Evolutionary conservation across 306 rosid genomes (phyloP).

Genomic region (Elaeagnus macrophylla): DNA sequence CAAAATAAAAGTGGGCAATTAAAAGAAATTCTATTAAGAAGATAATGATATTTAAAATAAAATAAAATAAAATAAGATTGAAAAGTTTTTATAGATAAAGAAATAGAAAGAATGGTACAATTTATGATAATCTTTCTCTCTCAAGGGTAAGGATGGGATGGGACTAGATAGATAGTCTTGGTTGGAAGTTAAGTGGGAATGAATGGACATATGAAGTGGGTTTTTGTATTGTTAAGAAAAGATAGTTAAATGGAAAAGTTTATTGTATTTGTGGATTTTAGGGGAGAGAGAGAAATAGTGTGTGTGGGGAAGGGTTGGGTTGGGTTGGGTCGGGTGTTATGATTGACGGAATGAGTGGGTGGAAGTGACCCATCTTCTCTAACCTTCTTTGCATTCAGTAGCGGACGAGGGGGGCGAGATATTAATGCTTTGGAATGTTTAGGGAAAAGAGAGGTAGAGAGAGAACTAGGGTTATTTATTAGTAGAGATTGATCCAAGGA

Average conservation of each 20-base stretch:
- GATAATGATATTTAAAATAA: not conserved
- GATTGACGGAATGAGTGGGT: conserved; percentile 98
- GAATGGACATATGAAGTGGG: conserved; percentile 22
- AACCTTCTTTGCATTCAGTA: conserved; percentile 57
- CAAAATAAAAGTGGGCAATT: not conserved
- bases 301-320: not conserved
- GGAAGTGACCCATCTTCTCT: conserved; percentile 49
- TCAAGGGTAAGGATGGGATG: conserved; percentile 55
- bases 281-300: conserved; percentile 3
- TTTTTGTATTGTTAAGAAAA: conserved; percentile 40
- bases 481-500: not conserved
- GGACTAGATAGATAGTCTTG: conserved; percentile 44
- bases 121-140: conserved; percentile 19
- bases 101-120: conserved; percentile 32
- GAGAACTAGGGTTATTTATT: not conserved
- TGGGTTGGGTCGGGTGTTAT: conserved; percentile 29
- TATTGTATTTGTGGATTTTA: conserved; percentile 14
- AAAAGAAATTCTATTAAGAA: not conserved
- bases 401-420: conserved; percentile 88
- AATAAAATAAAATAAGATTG: conserved; percentile 6
- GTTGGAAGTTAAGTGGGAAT: conserved; percentile 51
- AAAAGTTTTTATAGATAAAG: conserved; percentile 8
- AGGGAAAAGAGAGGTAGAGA: conserved; percentile 12
- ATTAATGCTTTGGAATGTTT: conserved; percentile 50
- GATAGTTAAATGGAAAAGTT: not conserved